Percentiles rank a stretch among this genome's conserved stretches.
These are phyloP conservation scores for Erigeron canadensis DNA, from an alignment of 129 eudicot genomes.

Conservation along the genomic window DNA sequence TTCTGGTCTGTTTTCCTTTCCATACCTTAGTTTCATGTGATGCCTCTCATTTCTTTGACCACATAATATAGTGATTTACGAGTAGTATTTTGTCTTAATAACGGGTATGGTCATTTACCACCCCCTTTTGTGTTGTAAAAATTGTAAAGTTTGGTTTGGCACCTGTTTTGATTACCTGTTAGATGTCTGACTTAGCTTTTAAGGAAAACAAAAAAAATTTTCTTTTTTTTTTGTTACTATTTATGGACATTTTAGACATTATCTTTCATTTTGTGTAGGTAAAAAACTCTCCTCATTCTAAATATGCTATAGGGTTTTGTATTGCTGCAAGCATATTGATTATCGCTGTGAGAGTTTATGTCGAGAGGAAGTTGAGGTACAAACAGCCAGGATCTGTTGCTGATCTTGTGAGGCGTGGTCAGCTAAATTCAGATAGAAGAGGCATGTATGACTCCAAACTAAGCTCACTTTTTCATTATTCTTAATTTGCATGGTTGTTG, in stretches of 20 bases:
- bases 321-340: conserved; percentile 47
- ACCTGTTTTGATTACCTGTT: neutral
- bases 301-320: conserved; percentile 56
- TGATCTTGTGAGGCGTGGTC: conserved; percentile 99
- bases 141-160: neutral
- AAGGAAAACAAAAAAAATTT: neutral
- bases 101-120: neutral
- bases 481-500: neutral
- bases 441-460: conserved; percentile 89
- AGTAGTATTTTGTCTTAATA: neutral
- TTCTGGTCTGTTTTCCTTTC: conserved; percentile 40
- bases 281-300: conserved; percentile 40
- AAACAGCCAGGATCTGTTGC: conserved; percentile 84
- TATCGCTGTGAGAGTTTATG: conserved; percentile 52
- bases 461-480: conserved; percentile 6
- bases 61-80: neutral
- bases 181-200: too few relatives aligned
- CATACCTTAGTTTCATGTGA: neutral
- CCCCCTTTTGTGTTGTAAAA: neutral
- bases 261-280: conserved; percentile 34
- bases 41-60: conserved; percentile 1
- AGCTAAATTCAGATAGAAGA: conserved; percentile 97
- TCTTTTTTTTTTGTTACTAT: neutral
- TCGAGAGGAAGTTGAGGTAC: conserved; percentile 42
- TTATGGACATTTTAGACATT: neutral